Evolutionary conservation across 331 rosid genomes (phyloP), one percentile per base, ranked within the genome.

Genomic region (Spiraea crenata): DNA sequence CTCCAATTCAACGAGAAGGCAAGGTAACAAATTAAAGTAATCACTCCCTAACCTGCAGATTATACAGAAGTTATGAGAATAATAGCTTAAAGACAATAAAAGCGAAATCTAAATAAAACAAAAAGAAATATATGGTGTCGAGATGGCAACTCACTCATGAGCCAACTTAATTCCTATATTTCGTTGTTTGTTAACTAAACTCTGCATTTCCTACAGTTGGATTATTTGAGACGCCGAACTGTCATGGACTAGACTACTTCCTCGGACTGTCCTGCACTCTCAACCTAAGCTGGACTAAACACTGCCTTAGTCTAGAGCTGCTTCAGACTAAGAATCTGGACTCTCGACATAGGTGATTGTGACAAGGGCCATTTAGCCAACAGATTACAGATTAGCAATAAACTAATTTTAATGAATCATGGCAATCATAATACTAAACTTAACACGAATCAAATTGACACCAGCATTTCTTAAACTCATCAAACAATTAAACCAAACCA

Each of bases 31-130:
- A 71, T 52, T 75, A 61, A 62, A 51, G 55, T 50, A 71, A 68
- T 45, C 77, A 57, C 70, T 50, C 46, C 63, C 81, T 84, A 76
- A 72, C 82, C 87, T 82, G 74, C 70, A 44, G 48, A 64, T 52
- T 71, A 20, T 2, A 19, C 57, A 57, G n/a, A 6, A 9, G 25
- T 52, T 19, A 67, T 37, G 9, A 14, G 2, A 67, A 52, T 37
- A 34, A 39, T 8, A 6, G 31, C 4, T 40, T 16, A 40, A 54
- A 55, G 16, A 39, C 40, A 16, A 72, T 57, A 37, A n/a, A 42
- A 57, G 40, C 41, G 15, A 70, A 10, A 59, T 10, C 8, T 42
- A 15, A 14, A 17, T 5, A n/a, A 19, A 11, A 14, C 31, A 47
- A 60, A 47, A 9, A 4, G 37, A 56, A 74, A 31, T 25, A 25